These are phyloP conservation scores for Eragrostis curvula DNA, from an alignment of 176 grass and related monocot genomes.

Conservation along the genomic window DNA sequence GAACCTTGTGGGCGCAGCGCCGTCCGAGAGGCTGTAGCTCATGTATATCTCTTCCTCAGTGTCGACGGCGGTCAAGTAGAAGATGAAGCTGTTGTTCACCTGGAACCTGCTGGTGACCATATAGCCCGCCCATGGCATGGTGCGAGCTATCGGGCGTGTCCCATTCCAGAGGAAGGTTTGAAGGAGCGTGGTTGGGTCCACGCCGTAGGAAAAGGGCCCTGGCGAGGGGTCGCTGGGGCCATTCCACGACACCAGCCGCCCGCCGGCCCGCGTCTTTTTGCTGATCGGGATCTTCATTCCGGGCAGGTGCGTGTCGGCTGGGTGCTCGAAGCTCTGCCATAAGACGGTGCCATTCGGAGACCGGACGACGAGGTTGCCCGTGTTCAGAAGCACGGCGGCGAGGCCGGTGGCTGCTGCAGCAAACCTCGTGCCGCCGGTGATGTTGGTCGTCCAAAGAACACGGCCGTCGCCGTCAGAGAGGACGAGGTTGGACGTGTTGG, in stretches of 20 bases:
- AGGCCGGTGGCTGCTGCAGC: not conserved
- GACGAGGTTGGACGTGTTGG: slow-evolving; percentile 23
- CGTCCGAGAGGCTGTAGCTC: not conserved
- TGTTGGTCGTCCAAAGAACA: slow-evolving; percentile 39
- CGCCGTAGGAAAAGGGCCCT: slow-evolving; percentile 46
- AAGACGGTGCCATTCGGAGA: not conserved
- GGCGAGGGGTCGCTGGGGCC: slow-evolving; percentile 31
- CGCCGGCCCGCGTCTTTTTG: not conserved
- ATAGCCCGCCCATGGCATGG: slow-evolving; percentile 30
- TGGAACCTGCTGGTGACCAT: too few relatives aligned
- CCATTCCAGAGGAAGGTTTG: slow-evolving; percentile 46
- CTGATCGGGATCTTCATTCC: slow-evolving; percentile 30
- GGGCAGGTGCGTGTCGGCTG: slow-evolving; percentile 2
- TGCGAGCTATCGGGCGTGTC: not conserved
- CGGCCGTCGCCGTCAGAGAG: slow-evolving; percentile 9
- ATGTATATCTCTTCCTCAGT: slow-evolving; percentile 5
- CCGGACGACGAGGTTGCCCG: slow-evolving; percentile 43
- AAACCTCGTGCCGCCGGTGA: not conserved
- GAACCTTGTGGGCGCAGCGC: not conserved
- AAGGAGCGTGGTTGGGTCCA: slow-evolving; percentile 40
- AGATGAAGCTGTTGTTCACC: not conserved
- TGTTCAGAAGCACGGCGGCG: slow-evolving; percentile 33
- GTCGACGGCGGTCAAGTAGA: not conserved
- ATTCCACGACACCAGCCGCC: slow-evolving; percentile 46
- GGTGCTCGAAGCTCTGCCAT: not conserved